Conservation (phyloP, 371 early-diverging fungal genomes). For the Mucor mucedo region DNA sequence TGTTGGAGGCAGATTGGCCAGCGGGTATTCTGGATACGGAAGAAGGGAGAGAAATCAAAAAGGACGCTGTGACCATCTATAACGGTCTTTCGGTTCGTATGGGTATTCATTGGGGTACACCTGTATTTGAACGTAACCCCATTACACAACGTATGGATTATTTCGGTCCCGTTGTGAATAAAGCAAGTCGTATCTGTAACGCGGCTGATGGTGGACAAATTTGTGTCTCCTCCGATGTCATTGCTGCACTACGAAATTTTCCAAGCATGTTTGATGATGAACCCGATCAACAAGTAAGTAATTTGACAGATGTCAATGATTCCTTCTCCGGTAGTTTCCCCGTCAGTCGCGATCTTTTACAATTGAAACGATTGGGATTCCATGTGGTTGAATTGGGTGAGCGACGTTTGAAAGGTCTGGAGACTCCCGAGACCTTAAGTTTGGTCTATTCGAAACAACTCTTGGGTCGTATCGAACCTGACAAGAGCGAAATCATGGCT, state of each 20-base stretch:
- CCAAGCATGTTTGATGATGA: conserved; percentile 46
- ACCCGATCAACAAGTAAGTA: conserved; percentile 9
- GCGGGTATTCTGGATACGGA: conserved; percentile 82
- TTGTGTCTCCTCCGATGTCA: conserved; percentile 70
- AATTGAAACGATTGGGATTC: conserved; percentile 74
- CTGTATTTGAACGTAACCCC: conserved; percentile 91
- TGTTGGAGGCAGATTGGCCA: conserved; percentile 92
- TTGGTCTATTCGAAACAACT: conserved; percentile 73
- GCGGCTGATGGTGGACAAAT: conserved; percentile 95
- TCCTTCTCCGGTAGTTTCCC: conserved; percentile 27
- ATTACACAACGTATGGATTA: conserved; percentile 95
- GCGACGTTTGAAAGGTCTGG: conserved; percentile 87
- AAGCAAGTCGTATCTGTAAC: conserved; percentile 85
- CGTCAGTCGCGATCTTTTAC: conserved; percentile 60
- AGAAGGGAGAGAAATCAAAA: conserved; percentile 80
- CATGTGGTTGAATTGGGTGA: conserved; percentile 81
- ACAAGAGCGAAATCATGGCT: conserved; percentile 39
- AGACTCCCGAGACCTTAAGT: conserved; percentile 84
- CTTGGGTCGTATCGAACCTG: conserved; percentile 49
- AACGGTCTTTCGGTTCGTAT: conserved; percentile 92
- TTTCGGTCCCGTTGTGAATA: conserved; percentile 94
- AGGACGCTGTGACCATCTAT: conserved; percentile 71
- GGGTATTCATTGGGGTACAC: conserved; percentile 94
- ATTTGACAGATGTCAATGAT: conserved; percentile 13
- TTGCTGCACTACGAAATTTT: conserved; percentile 55